These are phyloP conservation scores for Calendula officinalis DNA, from an alignment of 129 eudicot genomes.

Conservation along the genomic window DNA sequence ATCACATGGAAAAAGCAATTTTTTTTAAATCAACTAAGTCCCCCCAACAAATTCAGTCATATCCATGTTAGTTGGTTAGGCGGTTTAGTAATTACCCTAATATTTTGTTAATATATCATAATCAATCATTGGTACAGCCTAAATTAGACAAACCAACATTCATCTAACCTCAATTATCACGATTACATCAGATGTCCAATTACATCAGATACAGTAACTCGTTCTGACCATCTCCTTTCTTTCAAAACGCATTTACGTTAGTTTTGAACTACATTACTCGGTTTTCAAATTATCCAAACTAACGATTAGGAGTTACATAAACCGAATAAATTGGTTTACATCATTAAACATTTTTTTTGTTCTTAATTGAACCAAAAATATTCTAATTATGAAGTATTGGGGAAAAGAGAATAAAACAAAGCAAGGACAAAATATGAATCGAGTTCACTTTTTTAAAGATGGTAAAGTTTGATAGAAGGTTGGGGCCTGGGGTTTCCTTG, in stretches of 20 bases:
- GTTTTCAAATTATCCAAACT: no score
- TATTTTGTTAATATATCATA: slow-evolving; percentile 1
- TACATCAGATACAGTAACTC: neutral
- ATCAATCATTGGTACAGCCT: slow-evolving; percentile 9
- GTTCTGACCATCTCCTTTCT: neutral
- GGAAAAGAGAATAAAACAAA: neutral
- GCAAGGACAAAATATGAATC: slow-evolving; percentile 5
- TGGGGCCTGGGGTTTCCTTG: slow-evolving; percentile 27
- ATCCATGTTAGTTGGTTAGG: no score
- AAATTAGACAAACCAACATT: slow-evolving; percentile 3
- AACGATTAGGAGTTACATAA: no score
- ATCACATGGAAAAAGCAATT: no score
- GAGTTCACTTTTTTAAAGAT: slow-evolving; percentile 14
- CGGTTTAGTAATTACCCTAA: neutral
- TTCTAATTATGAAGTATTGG: neutral
- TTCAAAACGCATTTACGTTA: no score
- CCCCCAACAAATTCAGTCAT: no score
- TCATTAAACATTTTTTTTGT: neutral
- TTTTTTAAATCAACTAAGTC: no score
- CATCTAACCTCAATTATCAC: slow-evolving; percentile 7
- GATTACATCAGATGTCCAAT: neutral
- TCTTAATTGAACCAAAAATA: neutral
- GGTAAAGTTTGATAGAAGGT: slow-evolving; percentile 13
- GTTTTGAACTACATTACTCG: no score
- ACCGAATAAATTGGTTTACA: neutral